Evolutionary conservation across 2,329 filamentous ascomycete species (phyloP).

Genomic region (Calonectria leucothoes): DNA sequence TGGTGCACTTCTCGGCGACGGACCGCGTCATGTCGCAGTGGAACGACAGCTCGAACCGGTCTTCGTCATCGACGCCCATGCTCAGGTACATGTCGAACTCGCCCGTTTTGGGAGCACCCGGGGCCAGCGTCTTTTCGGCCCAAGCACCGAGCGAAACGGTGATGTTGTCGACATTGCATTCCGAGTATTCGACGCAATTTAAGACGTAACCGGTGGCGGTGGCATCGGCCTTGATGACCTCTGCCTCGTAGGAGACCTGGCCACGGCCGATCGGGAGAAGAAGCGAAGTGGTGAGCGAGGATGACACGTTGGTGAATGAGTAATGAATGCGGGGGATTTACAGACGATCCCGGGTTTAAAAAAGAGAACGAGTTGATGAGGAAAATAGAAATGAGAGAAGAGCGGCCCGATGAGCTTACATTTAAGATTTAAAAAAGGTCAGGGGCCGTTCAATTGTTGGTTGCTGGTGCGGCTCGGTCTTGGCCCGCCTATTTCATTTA

Average conservation of each 20-base stretch:
- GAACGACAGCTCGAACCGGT: slow-evolving; percentile 9
- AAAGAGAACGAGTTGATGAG: neutral
- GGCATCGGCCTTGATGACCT: slow-evolving; percentile 17
- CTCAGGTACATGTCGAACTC: slow-evolving; percentile 8
- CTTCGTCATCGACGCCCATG: neutral
- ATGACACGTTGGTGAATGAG: neutral
- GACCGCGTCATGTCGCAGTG: slow-evolving; percentile 18
- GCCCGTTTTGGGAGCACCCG: slow-evolving; percentile 15
- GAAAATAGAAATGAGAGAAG: neutral
- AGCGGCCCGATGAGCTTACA: neutral
- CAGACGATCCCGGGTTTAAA: neutral
- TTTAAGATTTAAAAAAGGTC: neutral
- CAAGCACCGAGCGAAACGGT: slow-evolving; percentile 20
- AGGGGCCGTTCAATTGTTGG: neutral
- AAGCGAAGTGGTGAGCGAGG: slow-evolving; percentile 13
- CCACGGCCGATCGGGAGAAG: neutral
- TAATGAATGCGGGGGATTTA: neutral
- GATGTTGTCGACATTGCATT: slow-evolving; percentile 14
- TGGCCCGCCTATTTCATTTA: neutral
- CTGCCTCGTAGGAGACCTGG: neutral
- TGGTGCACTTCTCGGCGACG: slow-evolving; percentile 2
- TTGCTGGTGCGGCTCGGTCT: neutral
- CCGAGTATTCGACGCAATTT: neutral
- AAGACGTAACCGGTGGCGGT: slow-evolving; percentile 22
- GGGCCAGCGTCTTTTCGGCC: slow-evolving; percentile 22